phyloP scores from a whole-genome alignment of 768 basidiomycete genomes.

The Solioccasus polychromus region DNA sequence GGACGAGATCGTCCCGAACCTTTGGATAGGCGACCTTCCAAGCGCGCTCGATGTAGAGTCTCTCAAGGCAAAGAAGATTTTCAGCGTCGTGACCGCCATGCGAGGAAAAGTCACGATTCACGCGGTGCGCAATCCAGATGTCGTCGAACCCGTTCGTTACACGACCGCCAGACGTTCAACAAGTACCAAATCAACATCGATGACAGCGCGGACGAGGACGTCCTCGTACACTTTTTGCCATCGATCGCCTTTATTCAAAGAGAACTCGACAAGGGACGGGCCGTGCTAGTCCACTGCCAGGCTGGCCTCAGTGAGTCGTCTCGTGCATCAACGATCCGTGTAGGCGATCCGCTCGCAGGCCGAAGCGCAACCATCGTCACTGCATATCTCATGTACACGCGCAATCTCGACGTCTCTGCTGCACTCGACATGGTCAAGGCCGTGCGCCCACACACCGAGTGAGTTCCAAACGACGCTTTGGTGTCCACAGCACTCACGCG shows the following conservation, averaged over 20 bases:
- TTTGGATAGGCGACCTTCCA: conserved; percentile 83
- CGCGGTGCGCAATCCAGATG: no score
- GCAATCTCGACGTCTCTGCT: conserved; percentile 49
- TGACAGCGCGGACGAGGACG: conserved; percentile 72
- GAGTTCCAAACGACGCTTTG: conserved; percentile 28
- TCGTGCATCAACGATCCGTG: background rate
- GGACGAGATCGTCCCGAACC: conserved; percentile 74
- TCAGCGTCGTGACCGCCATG: conserved; percentile 71
- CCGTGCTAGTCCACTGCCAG: conserved; percentile 87
- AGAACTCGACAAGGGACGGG: conserved; percentile 70
- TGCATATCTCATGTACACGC: conserved; percentile 83
- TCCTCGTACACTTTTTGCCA: conserved; percentile 73
- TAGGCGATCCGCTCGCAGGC: conserved; percentile 40
- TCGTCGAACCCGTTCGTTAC: no score
- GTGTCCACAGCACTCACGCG: background rate
- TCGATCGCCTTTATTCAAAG: conserved; percentile 81
- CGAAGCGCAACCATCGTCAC: conserved; percentile 83
- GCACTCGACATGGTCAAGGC: conserved; percentile 70
- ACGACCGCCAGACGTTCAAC: conserved; percentile 79
- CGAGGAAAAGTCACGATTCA: conserved; percentile 63
- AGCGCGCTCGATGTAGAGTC: conserved; percentile 62
- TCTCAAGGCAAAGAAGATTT: conserved; percentile 71
- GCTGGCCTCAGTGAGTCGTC: conserved; percentile 76
- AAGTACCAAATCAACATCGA: conserved; percentile 78
- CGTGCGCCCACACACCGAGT: conserved; percentile 72